These are phyloP conservation scores for Schizophyllum commune DNA, from an alignment of 1,284 basidiomycete species.

Conservation along the genomic window DNA sequence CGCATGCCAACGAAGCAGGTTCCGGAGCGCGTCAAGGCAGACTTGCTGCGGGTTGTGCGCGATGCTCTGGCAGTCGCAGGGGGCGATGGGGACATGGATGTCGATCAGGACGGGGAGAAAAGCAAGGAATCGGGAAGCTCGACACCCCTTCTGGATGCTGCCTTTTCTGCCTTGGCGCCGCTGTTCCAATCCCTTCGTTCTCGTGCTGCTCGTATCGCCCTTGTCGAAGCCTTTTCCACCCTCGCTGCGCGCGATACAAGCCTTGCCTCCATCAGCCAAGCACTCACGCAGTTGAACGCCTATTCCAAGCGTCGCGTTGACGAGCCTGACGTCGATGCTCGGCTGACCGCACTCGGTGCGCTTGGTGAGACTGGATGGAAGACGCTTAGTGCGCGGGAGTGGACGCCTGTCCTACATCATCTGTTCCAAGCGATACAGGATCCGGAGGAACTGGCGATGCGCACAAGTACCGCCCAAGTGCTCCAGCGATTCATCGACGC, in stretches of 20 bases:
- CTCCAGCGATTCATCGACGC: conserved; percentile 76
- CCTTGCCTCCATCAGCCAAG: conserved; percentile 40
- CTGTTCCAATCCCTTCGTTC: conserved; percentile 74
- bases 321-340: conserved; percentile 90
- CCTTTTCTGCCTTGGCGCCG: conserved; percentile 62
- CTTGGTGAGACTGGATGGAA: conserved; percentile 63
- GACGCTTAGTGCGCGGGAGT: conserved; percentile 50
- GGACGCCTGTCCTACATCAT: conserved; percentile 84
- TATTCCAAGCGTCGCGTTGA: conserved; percentile 80
- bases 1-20: conserved; percentile 72
- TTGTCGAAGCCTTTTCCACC: conserved; percentile 58
- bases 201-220: conserved; percentile 58
- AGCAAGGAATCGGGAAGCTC: conserved; percentile 52
- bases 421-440: conserved; percentile 87
- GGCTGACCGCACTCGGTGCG: conserved; percentile 69
- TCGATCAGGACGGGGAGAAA: conserved; percentile 68
- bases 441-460: conserved; percentile 81
- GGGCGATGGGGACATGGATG: conserved; percentile 46
- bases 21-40: conserved; percentile 82
- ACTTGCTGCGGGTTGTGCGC: conserved; percentile 71
- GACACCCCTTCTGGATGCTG: conserved; percentile 61
- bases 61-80: too few species aligned
- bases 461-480: conserved; percentile 74
- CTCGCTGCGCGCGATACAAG: conserved; percentile 47
- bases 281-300: conserved; percentile 76